phyloP scores from a whole-genome alignment of 345 rosid genomes.

The Mangifera indica region DNA sequence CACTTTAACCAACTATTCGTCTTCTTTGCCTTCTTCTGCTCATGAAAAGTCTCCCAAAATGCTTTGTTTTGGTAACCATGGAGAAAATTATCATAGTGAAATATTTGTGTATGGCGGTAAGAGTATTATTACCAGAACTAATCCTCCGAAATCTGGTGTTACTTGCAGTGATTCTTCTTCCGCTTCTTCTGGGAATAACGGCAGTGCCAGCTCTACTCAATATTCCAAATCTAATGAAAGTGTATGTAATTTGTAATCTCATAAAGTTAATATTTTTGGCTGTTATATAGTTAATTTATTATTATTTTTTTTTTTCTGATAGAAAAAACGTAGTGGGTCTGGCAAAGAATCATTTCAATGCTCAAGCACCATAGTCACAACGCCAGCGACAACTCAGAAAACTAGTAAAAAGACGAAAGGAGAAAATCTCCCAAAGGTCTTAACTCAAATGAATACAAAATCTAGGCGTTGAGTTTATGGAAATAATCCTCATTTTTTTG shows the following conservation, averaged over 20 bases:
- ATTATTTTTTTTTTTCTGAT: neutral
- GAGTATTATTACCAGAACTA: slow-evolving; percentile 9
- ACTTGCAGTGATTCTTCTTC: slow-evolving; percentile 50
- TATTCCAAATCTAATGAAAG: slow-evolving; percentile 34
- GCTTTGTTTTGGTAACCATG: slow-evolving; percentile 69
- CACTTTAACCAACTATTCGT: slow-evolving; percentile 10
- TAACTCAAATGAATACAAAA: too few species aligned
- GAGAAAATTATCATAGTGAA: slow-evolving; percentile 27
- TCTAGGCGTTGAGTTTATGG: too few species aligned
- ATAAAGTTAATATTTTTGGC: neutral
- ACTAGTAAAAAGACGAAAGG: slow-evolving; percentile 43
- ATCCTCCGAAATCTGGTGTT: slow-evolving; percentile 35
- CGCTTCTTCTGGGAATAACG: slow-evolving; percentile 34
- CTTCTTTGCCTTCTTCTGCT: slow-evolving; percentile 21
- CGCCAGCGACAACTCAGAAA: slow-evolving; percentile 31
- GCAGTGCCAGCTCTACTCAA: slow-evolving; percentile 14
- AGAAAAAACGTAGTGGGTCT: slow-evolving; percentile 54
- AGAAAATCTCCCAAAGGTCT: slow-evolving; percentile 59
- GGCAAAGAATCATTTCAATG: slow-evolving; percentile 22
- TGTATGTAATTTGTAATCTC: neutral
- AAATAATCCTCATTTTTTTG: too few species aligned
- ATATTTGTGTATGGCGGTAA: slow-evolving; percentile 25
- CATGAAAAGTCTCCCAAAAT: slow-evolving; percentile 48
- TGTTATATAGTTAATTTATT: neutral
- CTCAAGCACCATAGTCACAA: neutral